Base-by-base conservation (phyloP, 2,329 filamentous ascomycete species). In the Verticillium albo-atrum region DNA sequence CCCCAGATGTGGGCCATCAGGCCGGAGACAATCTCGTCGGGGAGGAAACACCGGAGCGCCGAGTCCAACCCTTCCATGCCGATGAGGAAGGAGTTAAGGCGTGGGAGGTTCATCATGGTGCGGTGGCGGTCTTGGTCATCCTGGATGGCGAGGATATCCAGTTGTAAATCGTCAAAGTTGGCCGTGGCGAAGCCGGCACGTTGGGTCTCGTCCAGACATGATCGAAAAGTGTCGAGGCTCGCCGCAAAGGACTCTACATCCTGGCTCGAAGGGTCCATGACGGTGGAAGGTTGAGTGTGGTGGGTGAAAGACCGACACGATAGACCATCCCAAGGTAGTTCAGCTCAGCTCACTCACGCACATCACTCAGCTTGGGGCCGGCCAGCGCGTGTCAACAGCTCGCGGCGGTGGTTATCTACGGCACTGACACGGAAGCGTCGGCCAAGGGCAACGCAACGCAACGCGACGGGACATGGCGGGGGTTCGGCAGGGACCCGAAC, bases 1-100 rank as follows among this genome's bases (percentile, higher is more conserved):
- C 70, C 70, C 70, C 70, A 72, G 34, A 72, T 63, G n/a, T 58
- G 68, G 9, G 59, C 57, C 59, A 64, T 63, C 56, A 74, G 65
- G 63, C 28, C 14, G 5, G 7, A 42, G 6, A 54, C 61, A 9
- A 34, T 34, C 1, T 57, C 30, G 14, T 61, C 37, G 0, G 42
- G 55, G 50, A 59, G 26, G 37, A 61, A 65, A 15, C 60, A 25
- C 17, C 37, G 25, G 2, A 63, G 28, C 4, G 56, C 60, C 0
- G 35, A 34, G 14, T 68, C 62, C 6, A 70, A 64, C 10, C 61
- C 60, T 9, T 59, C 56, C 54, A 69, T 64, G 27, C 62, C 62
- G 5, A 57, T 26, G 3, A 71, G 61, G 50, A 69, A 71, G 23
- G 55, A 57, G n/a, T 66, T 47, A 7, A 71, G 60, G 23, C 70